Percentiles rank a stretch among this genome's conserved stretches.
phyloP scores from a whole-genome alignment of 352 stramenopile species.

The Globisporangium nunn region DNA sequence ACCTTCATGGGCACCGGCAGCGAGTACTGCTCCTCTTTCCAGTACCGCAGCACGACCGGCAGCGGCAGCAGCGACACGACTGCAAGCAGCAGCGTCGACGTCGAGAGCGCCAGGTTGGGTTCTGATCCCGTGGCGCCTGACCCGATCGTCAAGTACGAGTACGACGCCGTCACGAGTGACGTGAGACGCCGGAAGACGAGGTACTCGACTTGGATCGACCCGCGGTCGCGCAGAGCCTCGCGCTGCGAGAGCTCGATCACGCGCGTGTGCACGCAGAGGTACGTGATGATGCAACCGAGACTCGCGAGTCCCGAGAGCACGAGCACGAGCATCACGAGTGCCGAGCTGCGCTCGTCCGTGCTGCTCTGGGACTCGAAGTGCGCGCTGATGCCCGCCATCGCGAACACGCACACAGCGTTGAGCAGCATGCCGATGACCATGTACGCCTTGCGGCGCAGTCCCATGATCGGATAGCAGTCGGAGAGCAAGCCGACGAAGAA shows the following conservation, averaged over 20 bases:
- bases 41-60: constrained; percentile 24
- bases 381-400: constrained; percentile 45
- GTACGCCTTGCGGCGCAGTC: constrained; percentile 86
- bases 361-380: constrained; percentile 24
- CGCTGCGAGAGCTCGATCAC: constrained; percentile 33
- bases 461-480: constrained; percentile 89
- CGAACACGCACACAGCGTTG: constrained; percentile 50
- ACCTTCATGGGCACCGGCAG: constrained; percentile 23
- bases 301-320: constrained; percentile 50
- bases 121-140: constrained; percentile 29
- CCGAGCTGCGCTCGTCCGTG: not conserved
- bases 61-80: constrained; percentile 21
- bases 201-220: constrained; percentile 31
- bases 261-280: constrained; percentile 28
- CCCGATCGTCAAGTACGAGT: not conserved
- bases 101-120: constrained; percentile 19
- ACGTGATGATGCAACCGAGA: constrained; percentile 23
- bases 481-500: constrained; percentile 86
- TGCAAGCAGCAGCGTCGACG: constrained; percentile 20
- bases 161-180: constrained; percentile 12
- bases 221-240: constrained; percentile 25
- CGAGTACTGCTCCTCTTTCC: constrained; percentile 28
- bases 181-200: constrained; percentile 25
- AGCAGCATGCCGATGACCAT: constrained; percentile 80
- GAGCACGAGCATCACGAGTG: constrained; percentile 27